Base-by-base conservation (phyloP, 108 stramenopile genomes). In the Nitzschia inconspicua region DNA sequence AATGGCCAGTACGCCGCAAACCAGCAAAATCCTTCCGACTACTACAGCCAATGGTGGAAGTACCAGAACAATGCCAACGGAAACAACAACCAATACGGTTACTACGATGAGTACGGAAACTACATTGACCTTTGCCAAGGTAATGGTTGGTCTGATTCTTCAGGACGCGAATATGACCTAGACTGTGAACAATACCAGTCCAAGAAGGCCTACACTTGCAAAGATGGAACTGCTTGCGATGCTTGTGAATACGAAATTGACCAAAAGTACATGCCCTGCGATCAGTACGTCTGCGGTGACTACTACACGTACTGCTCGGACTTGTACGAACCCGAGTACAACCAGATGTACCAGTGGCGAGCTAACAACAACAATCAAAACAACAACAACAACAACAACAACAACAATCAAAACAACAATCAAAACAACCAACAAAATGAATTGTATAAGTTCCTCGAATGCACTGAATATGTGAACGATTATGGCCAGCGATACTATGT, bases 401-500 rank as follows among this genome's bases (percentile, higher is more conserved):
- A 23, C 50, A 29, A 52, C 50, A 30, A 26, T 30, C 67, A 56
- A 11, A 54, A 46, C 10, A 28, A 56, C 8, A 39, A 44, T 11
- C 50, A 60, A 30, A 23, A 72, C 22, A 43, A 59, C 2, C 29
- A 63, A 30, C 11, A 59, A 14, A 51, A 58, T 26, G 32, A 60
- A 14, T 20, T 44, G 36, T 48, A 72, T 43, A 51, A 68, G 18
- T 54, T 54, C 53, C 31, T 66, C 13, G 60, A 70, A 29, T 68
- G 71, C 46, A 18, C 32, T 23, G 53, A 8, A n/a, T 63, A 62
- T 40, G 22, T 30, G 20, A 55, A 67, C 41, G 60, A 76, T 27
- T 50, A 80, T 42, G 84, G 78, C 24, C 47, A 50, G 47, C 18
- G 35, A 19, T 74, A 58, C 58, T 88, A 84, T 66, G 55, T 89